phyloP scores from a whole-genome alignment of 805 yeast genomes.

The Sungouiella blattae region DNA sequence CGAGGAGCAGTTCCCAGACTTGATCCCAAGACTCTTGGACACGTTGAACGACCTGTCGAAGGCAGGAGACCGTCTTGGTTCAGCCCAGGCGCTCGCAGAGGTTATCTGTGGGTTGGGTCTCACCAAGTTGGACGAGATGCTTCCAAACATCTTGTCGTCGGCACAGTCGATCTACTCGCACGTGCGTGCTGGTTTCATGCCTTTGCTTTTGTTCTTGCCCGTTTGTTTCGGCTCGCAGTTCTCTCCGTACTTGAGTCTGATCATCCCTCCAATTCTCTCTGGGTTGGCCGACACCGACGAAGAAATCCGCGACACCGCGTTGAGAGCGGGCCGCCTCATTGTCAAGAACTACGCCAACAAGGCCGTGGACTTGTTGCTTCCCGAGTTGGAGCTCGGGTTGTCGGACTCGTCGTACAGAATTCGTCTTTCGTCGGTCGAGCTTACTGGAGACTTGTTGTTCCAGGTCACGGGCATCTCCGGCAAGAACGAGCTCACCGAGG shows the following conservation, averaged over 20 bases:
- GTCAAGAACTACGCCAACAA: conserved; percentile 88
- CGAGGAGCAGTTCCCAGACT: conserved; percentile 90
- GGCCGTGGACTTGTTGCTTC: conserved; percentile 89
- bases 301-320: conserved; percentile 79
- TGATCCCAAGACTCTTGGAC: conserved; percentile 74
- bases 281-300: conserved; percentile 92
- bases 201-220: conserved; percentile 82
- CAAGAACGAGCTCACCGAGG: conserved; percentile 64
- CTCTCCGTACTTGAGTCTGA: conserved; percentile 79
- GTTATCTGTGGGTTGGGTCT: conserved; percentile 90
- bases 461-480: conserved; percentile 90
- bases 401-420: conserved; percentile 80
- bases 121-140: conserved; percentile 78
- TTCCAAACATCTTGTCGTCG: conserved; percentile 74
- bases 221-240: conserved; percentile 91
- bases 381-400: conserved; percentile 89
- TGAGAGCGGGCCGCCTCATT: conserved; percentile 88
- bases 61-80: conserved; percentile 91
- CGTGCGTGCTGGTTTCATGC: conserved; percentile 90
- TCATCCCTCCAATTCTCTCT: conserved; percentile 86
- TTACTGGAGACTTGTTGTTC: conserved; percentile 91
- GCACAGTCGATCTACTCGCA: conserved; percentile 65
- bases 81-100: conserved; percentile 95
- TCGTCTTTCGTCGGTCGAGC: conserved; percentile 88
- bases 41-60: conserved; percentile 74